phyloP scores from a whole-genome alignment of 768 basidiomycete genomes.

The Russula vinacea region DNA sequence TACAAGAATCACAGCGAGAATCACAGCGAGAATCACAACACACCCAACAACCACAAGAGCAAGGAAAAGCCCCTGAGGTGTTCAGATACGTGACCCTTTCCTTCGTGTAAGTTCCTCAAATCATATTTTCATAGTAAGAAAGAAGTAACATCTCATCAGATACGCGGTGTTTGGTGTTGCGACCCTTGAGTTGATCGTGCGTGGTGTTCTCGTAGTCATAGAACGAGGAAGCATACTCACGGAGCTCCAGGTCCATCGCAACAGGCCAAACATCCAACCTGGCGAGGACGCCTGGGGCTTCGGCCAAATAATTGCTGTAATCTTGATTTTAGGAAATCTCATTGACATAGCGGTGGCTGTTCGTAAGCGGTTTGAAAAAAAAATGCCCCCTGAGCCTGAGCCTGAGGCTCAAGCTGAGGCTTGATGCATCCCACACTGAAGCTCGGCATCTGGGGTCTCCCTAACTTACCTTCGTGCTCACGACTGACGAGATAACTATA shows the following conservation, averaged over 20 bases:
- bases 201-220: neutral
- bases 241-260: constrained; percentile 9
- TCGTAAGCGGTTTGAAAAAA: neutral
- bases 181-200: constrained; percentile 16
- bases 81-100: neutral
- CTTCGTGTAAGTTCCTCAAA: neutral
- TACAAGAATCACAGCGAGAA: neutral
- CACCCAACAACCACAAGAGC: neutral
- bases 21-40: neutral
- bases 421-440: neutral
- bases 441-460: neutral
- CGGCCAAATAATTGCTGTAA: constrained; percentile 15
- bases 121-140: neutral
- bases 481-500: neutral
- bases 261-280: neutral
- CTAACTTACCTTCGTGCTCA: neutral
- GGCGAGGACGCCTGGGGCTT: constrained; percentile 18
- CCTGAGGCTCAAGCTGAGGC: neutral
- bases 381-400: neutral
- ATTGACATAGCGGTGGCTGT: constrained; percentile 9
- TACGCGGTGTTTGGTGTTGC: constrained; percentile 8
- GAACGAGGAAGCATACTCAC: neutral
- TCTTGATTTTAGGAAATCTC: constrained; percentile 8
- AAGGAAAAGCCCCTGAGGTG: neutral
- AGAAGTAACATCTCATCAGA: neutral